Evolutionary conservation across 2,329 filamentous ascomycete genomes (phyloP), one percentile per base, ranked within the genome.

Genomic region (Verticillium nubilum): DNA sequence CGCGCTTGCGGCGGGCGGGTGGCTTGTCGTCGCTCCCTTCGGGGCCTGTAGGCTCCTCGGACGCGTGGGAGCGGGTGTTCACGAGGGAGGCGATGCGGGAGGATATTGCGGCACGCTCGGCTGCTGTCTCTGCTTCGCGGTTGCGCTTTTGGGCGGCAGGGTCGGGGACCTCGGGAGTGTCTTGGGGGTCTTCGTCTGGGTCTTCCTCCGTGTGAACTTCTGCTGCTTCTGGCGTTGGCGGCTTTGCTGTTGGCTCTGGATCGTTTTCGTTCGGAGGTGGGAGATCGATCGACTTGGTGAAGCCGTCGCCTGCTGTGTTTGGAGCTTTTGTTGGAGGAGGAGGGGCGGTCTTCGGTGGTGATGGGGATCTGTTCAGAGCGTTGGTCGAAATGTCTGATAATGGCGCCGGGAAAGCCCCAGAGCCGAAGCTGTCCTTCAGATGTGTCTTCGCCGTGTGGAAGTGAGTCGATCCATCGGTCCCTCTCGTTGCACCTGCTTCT

Each of bases 391-490:
- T 66, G 52, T 82, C 77, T 1, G 74, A 70, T 1, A 82, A 70
- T 0, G 79, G 74, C 3, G 69, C 69, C 5, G 68, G 58, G 17
- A 67, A 69, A 6, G 67, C 66, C 5, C 70, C 68, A 6, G 64
- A 59, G 35, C 66, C 67, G 7, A 69, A 62, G 42, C 64, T 65
- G 28, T 72, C 68, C 28, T 57, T 61, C 28, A 69, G 71, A 19
- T 77, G 74, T 3, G 74, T 77, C n/a, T 66, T 72, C 26, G 77
- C 76, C 1, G 77, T 78, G 23, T 74, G 69, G 54, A 77, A 80
- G 26, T 74, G 73, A n/a, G 73, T 70, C 5, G 64, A 58, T 26
- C 64, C 61, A 2, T 62, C 23, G 55, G 58, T 35, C 59, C 63
- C 42, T 7, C 33, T 29, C 15, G 31, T 47, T n/a, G 54, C 6